Conservation (phyloP, 2,329 filamentous ascomycete species). For the Microsporum ferrugineum region DNA sequence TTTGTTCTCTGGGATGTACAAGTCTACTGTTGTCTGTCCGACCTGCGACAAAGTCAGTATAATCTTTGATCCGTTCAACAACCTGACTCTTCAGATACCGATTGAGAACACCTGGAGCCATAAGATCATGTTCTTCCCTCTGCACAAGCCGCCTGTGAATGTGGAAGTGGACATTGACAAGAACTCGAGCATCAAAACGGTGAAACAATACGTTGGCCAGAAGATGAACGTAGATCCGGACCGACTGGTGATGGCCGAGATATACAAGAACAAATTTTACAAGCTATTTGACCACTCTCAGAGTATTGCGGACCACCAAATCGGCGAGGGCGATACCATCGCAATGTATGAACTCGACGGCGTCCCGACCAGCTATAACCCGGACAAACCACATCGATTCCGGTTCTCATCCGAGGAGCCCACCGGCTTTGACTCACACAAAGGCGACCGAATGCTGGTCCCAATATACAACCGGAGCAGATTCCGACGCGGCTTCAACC, state of each 20-base stretch:
- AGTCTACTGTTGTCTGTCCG: slow-evolving; percentile 89
- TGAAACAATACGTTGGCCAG: slow-evolving; percentile 43
- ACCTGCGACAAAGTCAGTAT: slow-evolving; percentile 91
- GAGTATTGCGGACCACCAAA: slow-evolving; percentile 57
- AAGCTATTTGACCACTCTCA: slow-evolving; percentile 65
- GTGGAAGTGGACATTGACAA: slow-evolving; percentile 68
- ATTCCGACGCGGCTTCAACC: slow-evolving; percentile 19
- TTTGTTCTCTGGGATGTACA: slow-evolving; percentile 95
- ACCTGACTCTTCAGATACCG: slow-evolving; percentile 80
- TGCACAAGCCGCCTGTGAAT: slow-evolving; percentile 57
- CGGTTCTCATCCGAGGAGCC: slow-evolving; percentile 7
- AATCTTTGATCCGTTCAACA: slow-evolving; percentile 96
- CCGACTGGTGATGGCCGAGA: slow-evolving; percentile 68
- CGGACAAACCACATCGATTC: slow-evolving; percentile 38
- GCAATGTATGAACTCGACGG: slow-evolving; percentile 68
- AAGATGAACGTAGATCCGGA: slow-evolving; percentile 40
- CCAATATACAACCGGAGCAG: slow-evolving; percentile 37
- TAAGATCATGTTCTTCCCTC: slow-evolving; percentile 63
- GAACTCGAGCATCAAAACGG: slow-evolving; percentile 47
- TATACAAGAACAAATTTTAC: slow-evolving; percentile 76
- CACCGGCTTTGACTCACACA: slow-evolving; percentile 30
- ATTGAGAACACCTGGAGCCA: slow-evolving; percentile 73
- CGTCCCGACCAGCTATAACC: slow-evolving; percentile 65
- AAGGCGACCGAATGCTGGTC: slow-evolving; percentile 37
- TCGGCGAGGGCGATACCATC: slow-evolving; percentile 51